These are phyloP conservation scores for Cutaneotrichosporon sp. DNA, from an alignment of 1,284 basidiomycete species.

Conservation along the genomic window DNA sequence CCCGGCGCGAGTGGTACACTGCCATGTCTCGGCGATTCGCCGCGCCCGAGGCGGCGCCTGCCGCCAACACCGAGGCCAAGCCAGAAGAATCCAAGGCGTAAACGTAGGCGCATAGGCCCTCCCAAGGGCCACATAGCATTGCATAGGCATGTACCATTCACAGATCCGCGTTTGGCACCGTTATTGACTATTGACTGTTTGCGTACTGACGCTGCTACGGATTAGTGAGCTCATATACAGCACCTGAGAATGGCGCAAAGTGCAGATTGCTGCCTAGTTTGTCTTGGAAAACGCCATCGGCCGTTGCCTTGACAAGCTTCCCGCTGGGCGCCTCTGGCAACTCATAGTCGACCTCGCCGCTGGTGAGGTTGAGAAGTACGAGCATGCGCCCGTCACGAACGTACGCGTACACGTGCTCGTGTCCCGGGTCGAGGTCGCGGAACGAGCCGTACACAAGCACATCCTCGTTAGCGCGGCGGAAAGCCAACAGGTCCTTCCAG, in stretches of 20 bases:
- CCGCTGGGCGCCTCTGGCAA: conserved; percentile 8
- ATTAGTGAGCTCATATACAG: too few species aligned
- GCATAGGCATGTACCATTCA: too few species aligned
- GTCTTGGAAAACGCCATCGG: neutral
- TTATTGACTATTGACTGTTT: too few species aligned
- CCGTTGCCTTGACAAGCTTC: neutral
- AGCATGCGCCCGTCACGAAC: conserved; percentile 50
- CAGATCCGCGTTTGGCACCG: too few species aligned
- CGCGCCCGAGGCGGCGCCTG: neutral
- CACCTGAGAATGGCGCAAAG: too few species aligned
- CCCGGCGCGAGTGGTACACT: conserved; percentile 41
- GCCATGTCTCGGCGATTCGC: conserved; percentile 21
- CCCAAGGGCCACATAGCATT: too few species aligned
- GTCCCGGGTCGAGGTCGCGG: conserved; percentile 49
- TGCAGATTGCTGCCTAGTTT: neutral
- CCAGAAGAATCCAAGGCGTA: neutral
- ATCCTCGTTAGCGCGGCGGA: conserved; percentile 57
- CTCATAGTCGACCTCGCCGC: neutral
- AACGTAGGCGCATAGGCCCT: too few species aligned
- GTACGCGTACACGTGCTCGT: conserved; percentile 58
- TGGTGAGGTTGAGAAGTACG: conserved; percentile 56
- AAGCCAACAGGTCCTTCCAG: conserved; percentile 55
- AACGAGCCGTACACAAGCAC: conserved; percentile 60
- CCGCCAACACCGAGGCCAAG: neutral
- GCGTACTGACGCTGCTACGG: too few species aligned